A percentile compares a stretch with the other conserved stretches of the same genome.
These are phyloP conservation scores for Raphanus raphanistrum DNA, from an alignment of 345 rosid species.

Conservation along the genomic window DNA sequence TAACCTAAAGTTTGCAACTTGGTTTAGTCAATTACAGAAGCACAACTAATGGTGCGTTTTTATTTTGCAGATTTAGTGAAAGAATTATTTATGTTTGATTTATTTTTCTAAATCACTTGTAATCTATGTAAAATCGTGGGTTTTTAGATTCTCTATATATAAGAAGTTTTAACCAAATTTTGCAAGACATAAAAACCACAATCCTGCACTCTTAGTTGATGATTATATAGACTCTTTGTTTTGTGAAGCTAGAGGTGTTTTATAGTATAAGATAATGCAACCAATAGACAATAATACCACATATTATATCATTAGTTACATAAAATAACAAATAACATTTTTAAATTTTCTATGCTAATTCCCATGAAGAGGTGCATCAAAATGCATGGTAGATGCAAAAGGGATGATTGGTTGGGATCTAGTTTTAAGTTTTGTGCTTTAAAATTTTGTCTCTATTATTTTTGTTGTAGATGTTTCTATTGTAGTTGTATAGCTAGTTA, in stretches of 20 bases:
- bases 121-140: neutral
- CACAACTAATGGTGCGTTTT: neutral
- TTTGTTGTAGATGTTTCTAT: no score
- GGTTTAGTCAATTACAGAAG: neutral
- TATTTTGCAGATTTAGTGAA: neutral
- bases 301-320: neutral
- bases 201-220: neutral
- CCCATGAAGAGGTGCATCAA: no score
- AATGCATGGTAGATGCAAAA: neutral
- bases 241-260: neutral
- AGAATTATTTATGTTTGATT: neutral
- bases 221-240: neutral
- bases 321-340: neutral
- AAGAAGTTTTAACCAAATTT: neutral
- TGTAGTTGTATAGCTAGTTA: no score
- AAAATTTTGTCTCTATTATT: no score
- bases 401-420: no score
- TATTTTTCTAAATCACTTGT: neutral
- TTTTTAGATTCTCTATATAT: neutral
- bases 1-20: neutral
- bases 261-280: neutral
- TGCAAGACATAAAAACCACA: neutral
- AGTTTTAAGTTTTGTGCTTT: no score
- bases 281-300: neutral
- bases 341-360: neutral